Base-by-base conservation (phyloP, 2,329 filamentous ascomycete species). In the Mycosphaerella arachidis region DNA sequence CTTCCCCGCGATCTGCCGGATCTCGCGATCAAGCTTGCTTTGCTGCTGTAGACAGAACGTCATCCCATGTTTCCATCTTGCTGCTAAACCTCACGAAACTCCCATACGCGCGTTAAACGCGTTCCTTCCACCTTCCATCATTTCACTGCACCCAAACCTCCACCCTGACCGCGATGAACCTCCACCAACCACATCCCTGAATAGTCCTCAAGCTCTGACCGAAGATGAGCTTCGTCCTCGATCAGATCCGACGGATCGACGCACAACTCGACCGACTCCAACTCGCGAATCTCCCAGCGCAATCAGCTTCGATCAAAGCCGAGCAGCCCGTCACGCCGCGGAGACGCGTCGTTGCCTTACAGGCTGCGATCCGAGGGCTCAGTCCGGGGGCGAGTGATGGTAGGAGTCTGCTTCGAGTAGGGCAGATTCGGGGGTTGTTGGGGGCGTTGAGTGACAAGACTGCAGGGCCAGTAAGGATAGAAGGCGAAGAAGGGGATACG, bases 251-350 rank as follows among this genome's bases (percentile, higher is more conserved):
- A 58, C 79, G 78, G 53, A 79, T 86, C 63, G 84, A 86, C 70
- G 76, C 77, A 59, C 81, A 83, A 64, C 76, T 86, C 56, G 84
- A 86, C 67, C 81, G 79, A 55, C 71, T 86, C 56, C 82, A 85
- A 66, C 77, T 85, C 50, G 77, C 73, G 62, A 65, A 69, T 58
- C 55, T 67, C 16, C 37, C 66, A 33, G 62, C 66, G 30, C 63
- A 53, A 55, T 24, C 30, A 13, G 29, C 33, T 18, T 55, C 58
- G 46, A 53, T 48, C 31, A 29, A 54, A 13, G n/a, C 50, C n/a
- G 40, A 52, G 10, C 31, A 62, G n/a, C 33, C 50, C 16, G 16
- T 50, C 2, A 33, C 61, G 8, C 67, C 70, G 24, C 67, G 70
- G 8, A 57, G 66, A 1, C 64, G 73, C 58, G 45, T 69, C 52